phyloP scores from a whole-genome alignment of 1,284 basidiomycete species.

The Lignosus rhinocerotis region DNA sequence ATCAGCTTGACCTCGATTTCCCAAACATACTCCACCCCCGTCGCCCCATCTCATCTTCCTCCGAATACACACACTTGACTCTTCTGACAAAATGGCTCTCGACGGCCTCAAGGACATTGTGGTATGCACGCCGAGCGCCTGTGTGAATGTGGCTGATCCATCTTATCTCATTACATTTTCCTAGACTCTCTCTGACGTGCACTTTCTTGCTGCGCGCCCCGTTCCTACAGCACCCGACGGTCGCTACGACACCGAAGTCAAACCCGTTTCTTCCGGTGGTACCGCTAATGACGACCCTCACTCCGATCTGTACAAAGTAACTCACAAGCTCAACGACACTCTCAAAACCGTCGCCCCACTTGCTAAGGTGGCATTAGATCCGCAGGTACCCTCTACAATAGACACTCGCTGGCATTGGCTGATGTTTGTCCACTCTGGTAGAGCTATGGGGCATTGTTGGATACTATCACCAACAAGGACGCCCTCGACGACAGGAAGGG shows the following conservation, averaged over 20 bases:
- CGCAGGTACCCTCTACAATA: background rate
- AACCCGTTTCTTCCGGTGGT: conserved; percentile 19
- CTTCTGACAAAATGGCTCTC: conserved; percentile 9
- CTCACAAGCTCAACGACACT: conserved; percentile 11
- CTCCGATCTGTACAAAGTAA: conserved; percentile 21
- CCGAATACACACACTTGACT: background rate
- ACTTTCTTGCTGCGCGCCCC: conserved; percentile 22
- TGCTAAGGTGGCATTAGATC: conserved; percentile 17
- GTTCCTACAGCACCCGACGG: conserved; percentile 28
- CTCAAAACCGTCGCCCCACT: conserved; percentile 19
- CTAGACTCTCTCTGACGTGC: conserved; percentile 25
- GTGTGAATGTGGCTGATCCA: background rate
- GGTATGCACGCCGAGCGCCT: conserved; percentile 4
- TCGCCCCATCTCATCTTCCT: background rate
- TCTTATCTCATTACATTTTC: background rate
- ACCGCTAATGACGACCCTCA: conserved; percentile 15
- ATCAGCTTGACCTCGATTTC: conserved; percentile 3
- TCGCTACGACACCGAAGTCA: conserved; percentile 29
- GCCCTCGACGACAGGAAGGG: conserved; percentile 65
- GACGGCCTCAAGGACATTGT: conserved; percentile 13
- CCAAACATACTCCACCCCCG: background rate
- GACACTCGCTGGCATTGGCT: background rate
- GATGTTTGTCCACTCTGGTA: background rate
- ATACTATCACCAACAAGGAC: conserved; percentile 48
- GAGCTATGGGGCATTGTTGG: conserved; percentile 42